Base-by-base conservation (phyloP, 306 rosid genomes). In the Sechiopsis laciniata region DNA sequence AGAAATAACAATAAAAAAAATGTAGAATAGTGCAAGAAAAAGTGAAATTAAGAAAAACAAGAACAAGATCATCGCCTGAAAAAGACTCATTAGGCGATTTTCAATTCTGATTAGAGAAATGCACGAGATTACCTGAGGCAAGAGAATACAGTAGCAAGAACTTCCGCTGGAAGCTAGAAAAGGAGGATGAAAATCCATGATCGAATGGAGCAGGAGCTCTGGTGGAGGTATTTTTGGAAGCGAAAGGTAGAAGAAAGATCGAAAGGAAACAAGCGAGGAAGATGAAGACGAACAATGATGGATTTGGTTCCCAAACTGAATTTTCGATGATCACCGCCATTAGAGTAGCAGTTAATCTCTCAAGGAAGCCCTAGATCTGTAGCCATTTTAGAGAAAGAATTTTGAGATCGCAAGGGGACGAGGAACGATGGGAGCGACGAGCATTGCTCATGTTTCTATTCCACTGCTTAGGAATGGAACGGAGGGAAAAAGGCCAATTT, bases 241-340 rank as follows among this genome's bases (percentile, higher is more conserved):
- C 78, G n/a, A 80, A 78, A 73, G 89, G 89, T 66, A 79, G 83
- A 74, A 84, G 83, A 62, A 84, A 57, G 80, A 94, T 82, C 72
- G 87, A 87, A 79, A 81, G 79, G 85, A 85, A 78, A 74, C 91
- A 85, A 67, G 89, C 84, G 71, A 84, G 42, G 81, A 88, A 86
- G 75, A 89, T 74, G 84, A 87, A 89, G 69, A 91, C 46, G 81
- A 71, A 85, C 7, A 86, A 16, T 29, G 78, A 86, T 11, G 91
- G 88, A 83, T 82, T 88, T 32, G 86, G 95, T 72, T 91, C 95
- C 96, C 97, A 94, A 82, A 91, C 70, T 16, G 89, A 85, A 82
- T 79, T 87, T 77, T 88, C 97, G 55, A 87, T 83, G 16, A 94
- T 89, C 26, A 91, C 90, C 67, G 83, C 92, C 99, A 94, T 94